Conservation (phyloP, 257 asterid genomes). For the Nyctanthes arbortristis region DNA sequence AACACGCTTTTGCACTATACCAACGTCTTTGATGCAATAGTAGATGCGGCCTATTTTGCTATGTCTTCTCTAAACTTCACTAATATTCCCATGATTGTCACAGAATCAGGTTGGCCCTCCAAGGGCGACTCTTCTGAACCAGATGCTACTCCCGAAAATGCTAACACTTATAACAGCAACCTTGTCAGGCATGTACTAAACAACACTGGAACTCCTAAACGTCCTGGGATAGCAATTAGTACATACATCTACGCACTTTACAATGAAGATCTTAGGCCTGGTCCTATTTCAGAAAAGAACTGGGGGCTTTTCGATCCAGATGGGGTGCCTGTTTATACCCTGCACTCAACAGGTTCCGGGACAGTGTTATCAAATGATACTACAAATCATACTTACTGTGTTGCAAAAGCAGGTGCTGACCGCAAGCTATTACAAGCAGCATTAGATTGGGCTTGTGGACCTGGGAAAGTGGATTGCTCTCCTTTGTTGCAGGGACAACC, state of each 20-base stretch:
- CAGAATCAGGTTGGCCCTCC: constrained; percentile 98
- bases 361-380: constrained; percentile 83
- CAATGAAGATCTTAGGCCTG: constrained; percentile 77
- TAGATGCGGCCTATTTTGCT: constrained; percentile 92
- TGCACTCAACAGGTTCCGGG: constrained; percentile 78
- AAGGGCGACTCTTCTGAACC: constrained; percentile 75
- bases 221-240: constrained; percentile 80
- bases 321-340: constrained; percentile 69
- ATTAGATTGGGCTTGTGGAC: constrained; percentile 93
- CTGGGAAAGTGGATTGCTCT: constrained; percentile 83
- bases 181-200: constrained; percentile 72
- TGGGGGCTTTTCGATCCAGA: constrained; percentile 91
- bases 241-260: constrained; percentile 85
- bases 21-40: constrained; percentile 86
- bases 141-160: constrained; percentile 79
- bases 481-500: constrained; percentile 64
- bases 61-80: constrained; percentile 78
- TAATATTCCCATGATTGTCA: constrained; percentile 63
- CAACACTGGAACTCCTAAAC: constrained; percentile 90
- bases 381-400: constrained; percentile 76
- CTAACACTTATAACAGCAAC: constrained; percentile 86
- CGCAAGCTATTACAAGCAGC: constrained; percentile 82
- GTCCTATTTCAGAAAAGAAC: constrained; percentile 75
- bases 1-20: constrained; percentile 94
- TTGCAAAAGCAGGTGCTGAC: constrained; percentile 70